A percentile compares a stretch with the other conserved stretches of the same genome.
phyloP scores from a whole-genome alignment of 2,329 filamentous ascomycete genomes.

The Purpureocillium takamizusanense region DNA sequence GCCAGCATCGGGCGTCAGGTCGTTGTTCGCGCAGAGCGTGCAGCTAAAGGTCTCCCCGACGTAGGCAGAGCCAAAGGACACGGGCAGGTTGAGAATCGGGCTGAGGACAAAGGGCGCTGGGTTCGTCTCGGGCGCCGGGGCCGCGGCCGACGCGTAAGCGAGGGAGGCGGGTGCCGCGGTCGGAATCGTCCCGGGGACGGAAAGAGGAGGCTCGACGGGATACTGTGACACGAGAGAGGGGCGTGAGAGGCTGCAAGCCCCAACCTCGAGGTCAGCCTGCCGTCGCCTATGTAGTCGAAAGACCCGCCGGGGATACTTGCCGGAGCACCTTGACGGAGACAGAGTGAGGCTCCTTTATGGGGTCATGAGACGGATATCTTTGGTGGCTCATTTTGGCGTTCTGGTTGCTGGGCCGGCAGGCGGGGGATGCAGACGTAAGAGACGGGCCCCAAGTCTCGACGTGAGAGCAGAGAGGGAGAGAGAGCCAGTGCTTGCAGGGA shows the following conservation, averaged over 20 bases:
- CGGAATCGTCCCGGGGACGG: conserved; percentile 29
- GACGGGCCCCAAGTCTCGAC: no score
- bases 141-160: conserved; percentile 49
- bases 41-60: conserved; percentile 94
- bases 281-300: background rate
- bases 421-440: no score
- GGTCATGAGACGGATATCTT: conserved; percentile 46
- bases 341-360: conserved; percentile 65
- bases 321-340: conserved; percentile 70
- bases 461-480: no score
- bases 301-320: conserved; percentile 26
- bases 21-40: conserved; percentile 93
- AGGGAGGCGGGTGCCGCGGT: conserved; percentile 56
- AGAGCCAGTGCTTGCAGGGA: no score
- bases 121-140: conserved; percentile 32
- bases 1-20: conserved; percentile 29
- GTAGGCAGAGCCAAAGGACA: conserved; percentile 88
- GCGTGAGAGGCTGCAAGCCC: conserved; percentile 59
- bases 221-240: conserved; percentile 68
- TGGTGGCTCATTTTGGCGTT: conserved; percentile 44
- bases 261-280: background rate
- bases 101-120: conserved; percentile 48
- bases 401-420: background rate
- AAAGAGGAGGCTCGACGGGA: conserved; percentile 41
- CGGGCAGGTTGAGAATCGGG: conserved; percentile 70